Conservation (phyloP, 2,329 filamentous ascomycete genomes). For the Clathrospora elynae region DNA sequence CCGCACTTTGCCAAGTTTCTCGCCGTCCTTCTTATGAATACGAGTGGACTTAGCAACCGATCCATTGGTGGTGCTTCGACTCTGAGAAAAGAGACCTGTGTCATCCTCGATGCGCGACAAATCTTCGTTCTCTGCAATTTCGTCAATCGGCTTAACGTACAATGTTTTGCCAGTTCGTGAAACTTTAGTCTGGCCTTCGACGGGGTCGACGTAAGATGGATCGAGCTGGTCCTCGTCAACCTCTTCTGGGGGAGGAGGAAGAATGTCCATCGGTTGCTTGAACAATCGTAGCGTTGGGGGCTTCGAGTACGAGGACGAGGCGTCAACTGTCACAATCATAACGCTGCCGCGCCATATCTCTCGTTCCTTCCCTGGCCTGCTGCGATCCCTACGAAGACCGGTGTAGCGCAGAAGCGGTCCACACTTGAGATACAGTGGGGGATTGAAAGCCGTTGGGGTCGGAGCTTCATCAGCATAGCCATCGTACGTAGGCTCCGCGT, state of each 20-base stretch:
- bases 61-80: constrained; percentile 55
- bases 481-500: constrained; percentile 61
- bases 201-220: constrained; percentile 84
- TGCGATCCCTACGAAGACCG: constrained; percentile 70
- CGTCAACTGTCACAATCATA: constrained; percentile 92
- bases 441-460: constrained; percentile 76
- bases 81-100: constrained; percentile 78
- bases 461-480: constrained; percentile 69
- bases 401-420: constrained; percentile 90
- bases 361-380: constrained; percentile 57
- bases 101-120: constrained; percentile 80
- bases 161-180: constrained; percentile 83
- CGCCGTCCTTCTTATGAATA: constrained; percentile 69
- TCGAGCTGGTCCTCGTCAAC: constrained; percentile 67
- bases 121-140: constrained; percentile 77
- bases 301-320: constrained; percentile 80
- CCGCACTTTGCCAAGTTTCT: constrained; percentile 78
- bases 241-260: constrained; percentile 76
- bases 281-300: constrained; percentile 81
- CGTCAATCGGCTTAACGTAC: constrained; percentile 87
- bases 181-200: constrained; percentile 84
- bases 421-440: constrained; percentile 82
- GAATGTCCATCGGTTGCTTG: constrained; percentile 79
- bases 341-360: constrained; percentile 92
- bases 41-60: constrained; percentile 49